Conservation (phyloP, 176 grass and related monocot genomes). For the Oryza longistaminata region DNA sequence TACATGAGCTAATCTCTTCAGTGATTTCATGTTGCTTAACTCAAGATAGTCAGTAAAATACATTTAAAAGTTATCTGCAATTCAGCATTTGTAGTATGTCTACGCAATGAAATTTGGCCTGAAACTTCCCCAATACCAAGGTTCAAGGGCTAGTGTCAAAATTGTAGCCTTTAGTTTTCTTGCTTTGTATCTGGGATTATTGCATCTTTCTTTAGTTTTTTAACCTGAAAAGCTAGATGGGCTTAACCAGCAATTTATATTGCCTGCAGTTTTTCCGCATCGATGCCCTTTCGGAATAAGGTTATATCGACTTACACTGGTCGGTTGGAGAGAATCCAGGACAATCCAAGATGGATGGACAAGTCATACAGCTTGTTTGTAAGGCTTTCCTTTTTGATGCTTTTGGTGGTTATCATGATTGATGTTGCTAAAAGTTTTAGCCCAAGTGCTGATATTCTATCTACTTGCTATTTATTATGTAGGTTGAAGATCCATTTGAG, state of each 20-base stretch:
- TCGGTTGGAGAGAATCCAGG: constrained; percentile 42
- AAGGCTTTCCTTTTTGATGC: constrained; percentile 32
- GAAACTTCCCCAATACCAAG: too few species aligned
- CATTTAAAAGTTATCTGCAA: background rate
- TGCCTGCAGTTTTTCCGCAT: constrained; percentile 60
- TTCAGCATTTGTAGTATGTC: background rate
- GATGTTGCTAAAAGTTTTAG: constrained; percentile 18
- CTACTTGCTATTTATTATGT: constrained; percentile 35
- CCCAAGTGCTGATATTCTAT: constrained; percentile 21
- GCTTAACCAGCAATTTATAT: constrained; percentile 15
- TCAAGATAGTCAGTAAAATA: background rate
- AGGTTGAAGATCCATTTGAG: constrained; percentile 84
- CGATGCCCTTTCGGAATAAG: constrained; percentile 32
- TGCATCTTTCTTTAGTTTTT: background rate
- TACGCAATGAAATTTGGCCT: too few species aligned
- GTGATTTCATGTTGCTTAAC: constrained; percentile 3
- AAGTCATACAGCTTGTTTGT: constrained; percentile 67
- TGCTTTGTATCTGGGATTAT: too few species aligned
- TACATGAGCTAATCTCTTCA: background rate
- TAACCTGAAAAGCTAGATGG: background rate
- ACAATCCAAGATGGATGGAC: constrained; percentile 34
- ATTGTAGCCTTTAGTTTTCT: too few species aligned
- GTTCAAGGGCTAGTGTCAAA: too few species aligned
- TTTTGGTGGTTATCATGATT: background rate
- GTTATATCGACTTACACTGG: constrained; percentile 78